phyloP scores from a whole-genome alignment of 2,329 filamentous ascomycete genomes.

The Aspergillus japonicus region DNA sequence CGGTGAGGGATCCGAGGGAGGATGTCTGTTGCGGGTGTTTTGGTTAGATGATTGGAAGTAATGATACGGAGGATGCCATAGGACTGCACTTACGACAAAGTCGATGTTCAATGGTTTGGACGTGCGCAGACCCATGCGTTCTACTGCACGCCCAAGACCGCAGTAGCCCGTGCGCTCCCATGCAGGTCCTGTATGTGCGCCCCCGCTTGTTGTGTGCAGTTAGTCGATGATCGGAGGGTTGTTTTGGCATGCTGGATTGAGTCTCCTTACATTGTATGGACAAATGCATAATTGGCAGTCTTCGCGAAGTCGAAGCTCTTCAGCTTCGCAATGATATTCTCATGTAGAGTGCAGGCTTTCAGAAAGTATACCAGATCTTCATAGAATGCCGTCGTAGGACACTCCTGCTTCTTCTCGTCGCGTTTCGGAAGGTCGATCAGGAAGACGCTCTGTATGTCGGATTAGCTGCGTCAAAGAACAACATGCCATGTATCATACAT shows the following conservation, averaged over 20 bases:
- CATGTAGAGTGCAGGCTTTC: constrained; percentile 62
- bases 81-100: constrained; percentile 58
- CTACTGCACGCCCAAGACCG: constrained; percentile 68
- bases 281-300: constrained; percentile 71
- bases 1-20: constrained; percentile 75
- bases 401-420: constrained; percentile 30
- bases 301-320: constrained; percentile 76
- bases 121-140: constrained; percentile 60
- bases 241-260: constrained; percentile 1
- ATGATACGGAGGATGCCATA: neutral
- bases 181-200: constrained; percentile 53
- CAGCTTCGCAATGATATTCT: constrained; percentile 66
- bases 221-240: neutral
- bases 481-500: constrained; percentile 51
- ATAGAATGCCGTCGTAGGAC: constrained; percentile 57
- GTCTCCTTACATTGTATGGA: constrained; percentile 72
- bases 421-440: constrained; percentile 78
- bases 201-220: constrained; percentile 48
- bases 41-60: constrained; percentile 9
- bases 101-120: constrained; percentile 64
- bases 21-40: constrained; percentile 57
- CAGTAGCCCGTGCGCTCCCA: constrained; percentile 65
- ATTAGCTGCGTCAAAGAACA: neutral
- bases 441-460: constrained; percentile 64
- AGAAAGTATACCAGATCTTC: constrained; percentile 71